Evolutionary conservation across 768 basidiomycete genomes (phyloP).

Genomic region (Xerocomus potaroensis): DNA sequence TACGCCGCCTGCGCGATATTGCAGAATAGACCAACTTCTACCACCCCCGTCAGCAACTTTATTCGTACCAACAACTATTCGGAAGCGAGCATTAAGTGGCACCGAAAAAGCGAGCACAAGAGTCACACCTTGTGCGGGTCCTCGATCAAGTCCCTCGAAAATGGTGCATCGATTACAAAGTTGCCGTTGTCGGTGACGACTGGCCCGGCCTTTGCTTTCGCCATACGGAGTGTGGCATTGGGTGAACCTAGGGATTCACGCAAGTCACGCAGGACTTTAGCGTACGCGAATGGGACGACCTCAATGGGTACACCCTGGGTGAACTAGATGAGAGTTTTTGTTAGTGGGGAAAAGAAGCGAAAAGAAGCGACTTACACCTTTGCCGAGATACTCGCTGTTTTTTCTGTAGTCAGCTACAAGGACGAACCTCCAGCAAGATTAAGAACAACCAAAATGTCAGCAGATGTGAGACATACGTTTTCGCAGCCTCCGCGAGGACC

Average conservation of each 20-base stretch:
- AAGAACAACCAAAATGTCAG: conserved; percentile 25
- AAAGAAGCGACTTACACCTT: conserved; percentile 54
- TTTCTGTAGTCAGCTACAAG: conserved; percentile 97
- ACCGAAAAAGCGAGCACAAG: background rate
- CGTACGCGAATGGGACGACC: conserved; percentile 95
- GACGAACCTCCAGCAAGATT: conserved; percentile 61
- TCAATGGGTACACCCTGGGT: conserved; percentile 90
- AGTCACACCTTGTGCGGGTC: conserved; percentile 55
- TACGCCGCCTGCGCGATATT: conserved; percentile 93
- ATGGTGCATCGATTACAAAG: conserved; percentile 96
- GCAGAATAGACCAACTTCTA: conserved; percentile 99
- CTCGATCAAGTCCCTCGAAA: conserved; percentile 61
- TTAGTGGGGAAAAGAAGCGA: background rate
- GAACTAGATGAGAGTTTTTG: conserved; percentile 50
- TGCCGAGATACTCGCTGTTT: conserved; percentile 77
- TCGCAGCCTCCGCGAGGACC: conserved; percentile 94
- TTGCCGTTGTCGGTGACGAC: conserved; percentile 97
- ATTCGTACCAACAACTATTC: conserved; percentile 69
- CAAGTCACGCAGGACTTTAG: conserved; percentile 74
- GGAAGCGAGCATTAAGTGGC: background rate
- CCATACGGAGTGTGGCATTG: conserved; percentile 85
- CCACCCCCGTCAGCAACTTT: conserved; percentile 95
- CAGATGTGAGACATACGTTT: conserved; percentile 45
- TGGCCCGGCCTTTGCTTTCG: conserved; percentile 88
- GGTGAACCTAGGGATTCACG: conserved; percentile 58